Percentiles rank a stretch among this genome's conserved stretches.
phyloP scores from a whole-genome alignment of 2,329 filamentous ascomycete species.

The Ophiocordyceps robertsii region DNA sequence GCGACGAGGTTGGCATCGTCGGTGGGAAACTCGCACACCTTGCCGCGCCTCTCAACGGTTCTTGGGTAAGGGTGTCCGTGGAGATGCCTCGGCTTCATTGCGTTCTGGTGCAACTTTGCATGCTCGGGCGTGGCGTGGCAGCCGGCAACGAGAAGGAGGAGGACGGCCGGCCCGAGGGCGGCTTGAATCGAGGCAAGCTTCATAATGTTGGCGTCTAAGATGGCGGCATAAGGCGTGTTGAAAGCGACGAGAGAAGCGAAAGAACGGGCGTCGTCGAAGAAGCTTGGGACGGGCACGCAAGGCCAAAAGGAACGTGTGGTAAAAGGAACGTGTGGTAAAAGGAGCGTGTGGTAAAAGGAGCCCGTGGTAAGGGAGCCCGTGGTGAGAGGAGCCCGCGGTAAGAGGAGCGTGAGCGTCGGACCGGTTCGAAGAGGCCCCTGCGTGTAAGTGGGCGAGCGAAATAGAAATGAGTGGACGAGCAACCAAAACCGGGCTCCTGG shows the following conservation, averaged over 20 bases:
- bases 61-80: slow-evolving; percentile 9
- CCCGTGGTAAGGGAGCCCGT: no score
- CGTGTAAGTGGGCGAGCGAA: neutral
- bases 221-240: neutral
- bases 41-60: slow-evolving; percentile 36
- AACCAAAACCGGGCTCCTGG: slow-evolving; percentile 1
- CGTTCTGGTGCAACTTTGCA: slow-evolving; percentile 20
- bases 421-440: neutral
- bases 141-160: slow-evolving; percentile 30
- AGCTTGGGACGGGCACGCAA: no score
- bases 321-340: no score
- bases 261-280: neutral
- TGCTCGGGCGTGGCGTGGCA: slow-evolving; percentile 19
- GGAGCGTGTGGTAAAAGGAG: no score
- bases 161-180: slow-evolving; percentile 33
- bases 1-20: slow-evolving; percentile 50
- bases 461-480: slow-evolving; percentile 1
- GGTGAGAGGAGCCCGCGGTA: no score
- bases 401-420: neutral
- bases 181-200: slow-evolving; percentile 36
- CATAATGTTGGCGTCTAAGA: slow-evolving; percentile 25
- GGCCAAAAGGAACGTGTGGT: no score
- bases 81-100: slow-evolving; percentile 20
- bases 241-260: neutral
- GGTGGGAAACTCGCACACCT: slow-evolving; percentile 49